phyloP scores from a whole-genome alignment of 2,329 filamentous ascomycete genomes.

The Hirsutella minnesotensis region DNA sequence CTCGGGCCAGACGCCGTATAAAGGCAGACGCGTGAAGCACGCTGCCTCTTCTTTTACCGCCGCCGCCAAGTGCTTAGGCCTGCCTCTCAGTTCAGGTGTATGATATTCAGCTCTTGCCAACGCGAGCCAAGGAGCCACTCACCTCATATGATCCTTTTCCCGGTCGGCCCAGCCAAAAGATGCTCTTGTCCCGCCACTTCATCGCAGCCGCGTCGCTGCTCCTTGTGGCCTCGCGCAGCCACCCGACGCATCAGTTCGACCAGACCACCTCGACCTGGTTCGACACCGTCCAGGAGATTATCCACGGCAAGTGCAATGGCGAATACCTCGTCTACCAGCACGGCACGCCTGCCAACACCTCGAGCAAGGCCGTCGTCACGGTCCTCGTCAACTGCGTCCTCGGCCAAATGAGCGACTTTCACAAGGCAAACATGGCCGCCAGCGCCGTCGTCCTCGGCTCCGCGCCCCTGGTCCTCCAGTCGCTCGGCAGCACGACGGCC shows the following conservation, averaged over 20 bases:
- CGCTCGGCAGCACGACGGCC: background rate
- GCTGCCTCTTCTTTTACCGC: too few species aligned
- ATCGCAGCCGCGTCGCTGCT: background rate
- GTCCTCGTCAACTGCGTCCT: background rate
- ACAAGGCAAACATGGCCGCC: background rate
- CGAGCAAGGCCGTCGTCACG: background rate
- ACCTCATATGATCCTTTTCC: too few species aligned
- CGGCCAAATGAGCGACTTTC: background rate
- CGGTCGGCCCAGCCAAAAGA: background rate
- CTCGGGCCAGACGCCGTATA: too few species aligned
- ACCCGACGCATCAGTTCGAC: background rate
- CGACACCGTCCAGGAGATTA: background rate
- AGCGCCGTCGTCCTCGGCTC: background rate
- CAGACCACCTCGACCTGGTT: background rate
- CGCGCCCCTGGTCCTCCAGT: background rate
- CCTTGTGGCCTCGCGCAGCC: background rate
- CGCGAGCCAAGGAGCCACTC: too few species aligned
- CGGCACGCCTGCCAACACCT: background rate
- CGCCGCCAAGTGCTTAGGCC: too few species aligned
- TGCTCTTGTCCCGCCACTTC: background rate
- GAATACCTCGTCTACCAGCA: background rate
- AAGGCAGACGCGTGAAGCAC: too few species aligned
- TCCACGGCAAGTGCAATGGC: background rate
- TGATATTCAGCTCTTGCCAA: too few species aligned
- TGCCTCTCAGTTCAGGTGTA: too few species aligned